Evolutionary conservation across 2,329 filamentous ascomycete genomes (phyloP).

Genomic region (Talaromyces sp.): DNA sequence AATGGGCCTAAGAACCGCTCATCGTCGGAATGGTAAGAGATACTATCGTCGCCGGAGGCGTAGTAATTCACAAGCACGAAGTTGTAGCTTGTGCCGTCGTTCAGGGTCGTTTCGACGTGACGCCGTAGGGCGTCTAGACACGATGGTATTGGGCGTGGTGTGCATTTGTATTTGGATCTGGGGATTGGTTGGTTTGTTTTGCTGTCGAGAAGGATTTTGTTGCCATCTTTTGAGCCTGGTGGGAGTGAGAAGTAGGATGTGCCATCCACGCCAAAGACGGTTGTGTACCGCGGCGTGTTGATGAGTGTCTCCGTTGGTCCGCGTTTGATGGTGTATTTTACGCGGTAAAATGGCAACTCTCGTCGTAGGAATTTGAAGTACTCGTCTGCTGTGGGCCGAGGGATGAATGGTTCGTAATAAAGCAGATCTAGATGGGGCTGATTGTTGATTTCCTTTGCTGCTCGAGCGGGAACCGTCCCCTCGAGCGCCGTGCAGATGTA

Average conservation of each 20-base stretch:
- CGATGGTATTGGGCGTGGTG: conserved; percentile 61
- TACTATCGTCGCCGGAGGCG: conserved; percentile 70
- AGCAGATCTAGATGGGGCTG: conserved; percentile 68
- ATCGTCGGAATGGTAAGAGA: conserved; percentile 76
- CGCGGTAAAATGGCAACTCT: conserved; percentile 72
- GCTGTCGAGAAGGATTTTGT: conserved; percentile 38
- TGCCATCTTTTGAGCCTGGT: conserved; percentile 18
- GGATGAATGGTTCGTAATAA: conserved; percentile 71
- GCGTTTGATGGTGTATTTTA: conserved; percentile 68
- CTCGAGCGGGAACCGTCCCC: conserved; percentile 46
- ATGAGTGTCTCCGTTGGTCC: conserved; percentile 61
- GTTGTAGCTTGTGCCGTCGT: conserved; percentile 60
- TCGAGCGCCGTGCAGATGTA: conserved; percentile 30
- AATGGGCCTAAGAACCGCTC: conserved; percentile 68
- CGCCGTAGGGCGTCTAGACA: conserved; percentile 63
- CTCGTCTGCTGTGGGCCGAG: conserved; percentile 51
- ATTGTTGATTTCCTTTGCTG: conserved; percentile 58
- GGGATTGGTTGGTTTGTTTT: conserved; percentile 40
- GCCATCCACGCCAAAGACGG: conserved; percentile 60
- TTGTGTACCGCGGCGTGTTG: conserved; percentile 58
- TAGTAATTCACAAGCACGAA: conserved; percentile 83
- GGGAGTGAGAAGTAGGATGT: conserved; percentile 55
- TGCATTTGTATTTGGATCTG: conserved; percentile 53
- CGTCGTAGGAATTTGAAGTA: conserved; percentile 68
- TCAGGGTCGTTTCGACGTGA: conserved; percentile 62